Evolutionary conservation across 2,329 filamentous ascomycete species (phyloP).

Genomic region (Alternaria brassicae): DNA sequence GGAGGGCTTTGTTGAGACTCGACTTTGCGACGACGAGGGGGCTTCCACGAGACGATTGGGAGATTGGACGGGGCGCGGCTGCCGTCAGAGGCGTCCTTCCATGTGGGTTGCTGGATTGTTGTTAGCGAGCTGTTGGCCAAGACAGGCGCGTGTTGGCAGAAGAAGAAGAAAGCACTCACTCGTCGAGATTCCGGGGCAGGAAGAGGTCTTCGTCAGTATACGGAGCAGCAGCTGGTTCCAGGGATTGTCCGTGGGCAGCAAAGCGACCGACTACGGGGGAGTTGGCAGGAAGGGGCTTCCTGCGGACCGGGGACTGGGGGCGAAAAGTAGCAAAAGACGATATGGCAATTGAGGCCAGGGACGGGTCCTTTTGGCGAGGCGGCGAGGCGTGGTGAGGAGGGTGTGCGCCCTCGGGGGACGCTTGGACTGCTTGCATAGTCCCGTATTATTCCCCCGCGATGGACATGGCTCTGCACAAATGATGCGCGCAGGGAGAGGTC

Average conservation of each 20-base stretch:
- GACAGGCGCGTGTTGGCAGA: slow-evolving; percentile 2
- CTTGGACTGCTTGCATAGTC: slow-evolving; percentile 46
- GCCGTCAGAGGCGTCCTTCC: slow-evolving; percentile 40
- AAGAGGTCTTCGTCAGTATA: slow-evolving; percentile 45
- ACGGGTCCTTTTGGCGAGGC: slow-evolving; percentile 44
- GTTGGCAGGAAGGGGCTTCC: slow-evolving; percentile 63
- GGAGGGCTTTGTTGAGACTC: background rate
- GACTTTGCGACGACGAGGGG: slow-evolving; percentile 27
- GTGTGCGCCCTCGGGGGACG: slow-evolving; percentile 28
- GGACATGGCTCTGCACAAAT: slow-evolving; percentile 50
- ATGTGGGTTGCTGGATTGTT: slow-evolving; percentile 43
- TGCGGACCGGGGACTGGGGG: slow-evolving; percentile 56
- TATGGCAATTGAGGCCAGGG: slow-evolving; percentile 51
- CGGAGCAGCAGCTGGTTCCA: slow-evolving; percentile 37
- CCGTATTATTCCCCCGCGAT: slow-evolving; percentile 30
- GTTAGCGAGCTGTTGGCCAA: slow-evolving; percentile 20
- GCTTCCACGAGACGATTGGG: slow-evolving; percentile 32
- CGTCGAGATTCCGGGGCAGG: slow-evolving; percentile 48
- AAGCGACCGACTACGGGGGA: slow-evolving; percentile 57
- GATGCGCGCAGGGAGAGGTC: slow-evolving; percentile 31
- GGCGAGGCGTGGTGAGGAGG: slow-evolving; percentile 32
- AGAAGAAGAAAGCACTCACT: slow-evolving; percentile 35
- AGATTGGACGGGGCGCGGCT: slow-evolving; percentile 30
- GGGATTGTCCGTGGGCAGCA: slow-evolving; percentile 50
- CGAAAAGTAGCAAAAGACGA: slow-evolving; percentile 56